These are phyloP conservation scores for Xylariales sp. DNA, from an alignment of 2,329 filamentous ascomycete species.

Conservation along the genomic window DNA sequence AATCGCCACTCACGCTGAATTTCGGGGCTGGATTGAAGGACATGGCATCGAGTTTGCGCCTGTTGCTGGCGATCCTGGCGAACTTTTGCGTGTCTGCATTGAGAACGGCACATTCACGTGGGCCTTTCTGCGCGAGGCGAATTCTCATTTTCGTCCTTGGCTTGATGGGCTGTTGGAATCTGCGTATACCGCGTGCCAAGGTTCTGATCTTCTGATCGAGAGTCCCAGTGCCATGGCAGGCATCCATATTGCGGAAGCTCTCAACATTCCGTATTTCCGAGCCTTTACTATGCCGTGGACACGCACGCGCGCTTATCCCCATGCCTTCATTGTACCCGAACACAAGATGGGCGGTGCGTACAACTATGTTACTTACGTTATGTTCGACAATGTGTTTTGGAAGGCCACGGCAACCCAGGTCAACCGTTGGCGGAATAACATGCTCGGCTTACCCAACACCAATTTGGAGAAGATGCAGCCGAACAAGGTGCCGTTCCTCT, in stretches of 20 bases:
- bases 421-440: conserved; percentile 89
- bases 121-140: conserved; percentile 89
- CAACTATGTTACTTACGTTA: conserved; percentile 93
- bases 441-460: conserved; percentile 82
- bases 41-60: conserved; percentile 93
- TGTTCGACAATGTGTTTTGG: conserved; percentile 98
- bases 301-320: conserved; percentile 91
- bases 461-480: conserved; percentile 90
- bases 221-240: conserved; percentile 97
- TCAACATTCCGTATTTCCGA: conserved; percentile 94
- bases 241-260: conserved; percentile 94
- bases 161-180: conserved; percentile 87
- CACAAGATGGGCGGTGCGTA: conserved; percentile 95
- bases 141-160: conserved; percentile 91
- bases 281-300: conserved; percentile 99
- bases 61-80: conserved; percentile 89
- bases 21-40: conserved; percentile 87
- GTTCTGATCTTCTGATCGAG: conserved; percentile 90
- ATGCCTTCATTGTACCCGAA: conserved; percentile 93
- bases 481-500: conserved; percentile 97
- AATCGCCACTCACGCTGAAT: conserved; percentile 94
- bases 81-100: conserved; percentile 95
- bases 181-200: conserved; percentile 85
- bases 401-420: conserved; percentile 90
- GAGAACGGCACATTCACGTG: conserved; percentile 98